Percentiles rank a stretch among this genome's conserved stretches.
Conservation (phyloP, 202 grass and related monocot species). For the Carex arenaria region DNA sequence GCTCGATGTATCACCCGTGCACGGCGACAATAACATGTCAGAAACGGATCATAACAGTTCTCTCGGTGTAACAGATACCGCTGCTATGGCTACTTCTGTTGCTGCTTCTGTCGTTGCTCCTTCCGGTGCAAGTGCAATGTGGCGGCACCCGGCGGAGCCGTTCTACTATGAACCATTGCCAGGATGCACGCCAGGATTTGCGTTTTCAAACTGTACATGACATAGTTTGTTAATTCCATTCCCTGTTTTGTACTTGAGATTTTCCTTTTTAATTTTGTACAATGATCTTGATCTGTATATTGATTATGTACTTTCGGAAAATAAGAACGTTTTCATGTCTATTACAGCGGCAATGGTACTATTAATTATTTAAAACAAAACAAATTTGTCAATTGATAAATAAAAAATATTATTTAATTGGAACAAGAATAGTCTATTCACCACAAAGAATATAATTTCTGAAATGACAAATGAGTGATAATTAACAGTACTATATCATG, state of each 20-base stretch:
- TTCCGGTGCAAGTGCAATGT: constrained; percentile 10
- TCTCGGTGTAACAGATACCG: neutral
- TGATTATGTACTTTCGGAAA: neutral
- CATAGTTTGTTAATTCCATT: neutral
- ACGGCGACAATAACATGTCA: neutral
- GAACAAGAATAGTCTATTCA: neutral
- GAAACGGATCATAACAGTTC: constrained; percentile 1
- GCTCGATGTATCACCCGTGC: constrained; percentile 25
- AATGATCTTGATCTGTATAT: constrained; percentile 3
- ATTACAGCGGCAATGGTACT: too few species aligned
- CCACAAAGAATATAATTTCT: too few species aligned
- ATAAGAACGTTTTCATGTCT: too few species aligned
- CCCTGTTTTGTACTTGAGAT: neutral
- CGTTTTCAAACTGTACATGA: constrained; percentile 26
- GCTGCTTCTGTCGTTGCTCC: neutral
- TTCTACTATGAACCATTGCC: constrained; percentile 31
- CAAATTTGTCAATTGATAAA: too few species aligned
- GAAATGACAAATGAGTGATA: too few species aligned
- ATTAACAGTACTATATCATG: neutral
- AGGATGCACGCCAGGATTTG: constrained; percentile 19
- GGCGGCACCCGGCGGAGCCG: constrained; percentile 35
- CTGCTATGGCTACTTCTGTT: neutral
- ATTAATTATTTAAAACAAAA: too few species aligned
- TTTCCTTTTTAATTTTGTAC: neutral
- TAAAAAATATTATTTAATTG: neutral